These are phyloP conservation scores for Fonsecaea nubica DNA, from an alignment of 2,329 filamentous ascomycete species.

Conservation along the genomic window DNA sequence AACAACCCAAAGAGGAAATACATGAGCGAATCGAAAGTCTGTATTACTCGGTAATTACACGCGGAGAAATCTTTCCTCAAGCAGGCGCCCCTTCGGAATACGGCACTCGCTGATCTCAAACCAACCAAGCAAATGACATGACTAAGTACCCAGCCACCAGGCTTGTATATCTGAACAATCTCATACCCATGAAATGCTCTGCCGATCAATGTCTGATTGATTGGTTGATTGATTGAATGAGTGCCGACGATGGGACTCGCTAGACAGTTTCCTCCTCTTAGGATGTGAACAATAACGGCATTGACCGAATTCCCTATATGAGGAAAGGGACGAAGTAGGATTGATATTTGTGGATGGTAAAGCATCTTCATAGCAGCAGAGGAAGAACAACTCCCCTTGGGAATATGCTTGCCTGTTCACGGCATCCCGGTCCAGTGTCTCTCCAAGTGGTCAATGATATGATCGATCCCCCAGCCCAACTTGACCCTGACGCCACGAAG, in stretches of 20 bases:
- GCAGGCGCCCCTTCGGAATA: neutral
- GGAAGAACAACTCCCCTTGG: neutral
- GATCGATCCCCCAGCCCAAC: constrained; percentile 2
- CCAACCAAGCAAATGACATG: neutral
- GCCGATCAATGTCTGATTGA: neutral
- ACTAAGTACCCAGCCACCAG: too few relatives aligned
- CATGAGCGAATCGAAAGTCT: neutral
- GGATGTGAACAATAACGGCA: too few relatives aligned
- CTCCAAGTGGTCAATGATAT: neutral
- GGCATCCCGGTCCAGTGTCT: neutral
- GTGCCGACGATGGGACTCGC: neutral
- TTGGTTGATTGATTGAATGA: neutral
- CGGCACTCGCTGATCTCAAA: neutral
- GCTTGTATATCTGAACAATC: neutral
- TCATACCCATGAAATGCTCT: neutral
- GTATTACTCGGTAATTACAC: neutral
- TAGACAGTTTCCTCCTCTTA: neutral
- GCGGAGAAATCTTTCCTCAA: neutral
- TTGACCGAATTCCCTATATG: too few relatives aligned
- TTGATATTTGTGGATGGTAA: neutral
- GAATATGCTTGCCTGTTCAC: neutral
- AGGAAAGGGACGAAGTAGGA: neutral
- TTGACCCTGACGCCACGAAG: neutral
- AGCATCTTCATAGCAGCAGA: neutral
- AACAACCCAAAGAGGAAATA: neutral